Evolutionary conservation across 257 asterid species (phyloP).

Genomic region (Solanum sitiens): DNA sequence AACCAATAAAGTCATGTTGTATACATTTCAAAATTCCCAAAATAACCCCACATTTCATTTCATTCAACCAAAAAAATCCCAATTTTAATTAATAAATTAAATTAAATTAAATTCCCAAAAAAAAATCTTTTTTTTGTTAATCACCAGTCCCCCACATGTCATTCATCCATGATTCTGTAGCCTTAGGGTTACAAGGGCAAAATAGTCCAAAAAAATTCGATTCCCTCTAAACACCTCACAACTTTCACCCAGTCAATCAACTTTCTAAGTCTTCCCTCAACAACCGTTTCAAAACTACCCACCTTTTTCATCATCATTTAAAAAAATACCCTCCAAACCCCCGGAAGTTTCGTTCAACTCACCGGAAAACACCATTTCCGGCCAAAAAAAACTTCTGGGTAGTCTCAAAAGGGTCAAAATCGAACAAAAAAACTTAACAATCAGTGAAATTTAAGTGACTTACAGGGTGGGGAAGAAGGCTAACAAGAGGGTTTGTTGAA

Average conservation of each 20-base stretch:
- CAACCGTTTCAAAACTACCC: neutral
- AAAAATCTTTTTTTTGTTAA: neutral
- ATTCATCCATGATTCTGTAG: neutral
- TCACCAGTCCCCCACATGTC: neutral
- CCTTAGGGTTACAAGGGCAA: conserved; percentile 28
- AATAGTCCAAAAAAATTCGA: conserved; percentile 5
- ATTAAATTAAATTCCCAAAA: neutral
- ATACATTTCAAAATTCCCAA: neutral
- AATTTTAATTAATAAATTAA: neutral
- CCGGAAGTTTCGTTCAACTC: neutral
- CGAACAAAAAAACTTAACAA: neutral
- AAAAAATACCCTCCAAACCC: neutral
- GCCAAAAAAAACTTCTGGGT: conserved; percentile 5
- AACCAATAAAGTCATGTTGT: conserved; percentile 2
- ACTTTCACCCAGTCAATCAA: neutral
- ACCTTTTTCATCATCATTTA: neutral
- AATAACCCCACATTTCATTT: neutral
- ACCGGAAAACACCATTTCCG: conserved; percentile 1
- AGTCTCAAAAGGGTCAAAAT: neutral
- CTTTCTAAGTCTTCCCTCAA: neutral
- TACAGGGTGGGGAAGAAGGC: conserved; percentile 12
- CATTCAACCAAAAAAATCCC: too few species aligned
- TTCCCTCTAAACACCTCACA: neutral
- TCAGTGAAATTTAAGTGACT: conserved; percentile 6
- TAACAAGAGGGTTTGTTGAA: conserved; percentile 4